phyloP scores from a whole-genome alignment of 2,329 filamentous ascomycete genomes.

The Bipolaris victoriae region DNA sequence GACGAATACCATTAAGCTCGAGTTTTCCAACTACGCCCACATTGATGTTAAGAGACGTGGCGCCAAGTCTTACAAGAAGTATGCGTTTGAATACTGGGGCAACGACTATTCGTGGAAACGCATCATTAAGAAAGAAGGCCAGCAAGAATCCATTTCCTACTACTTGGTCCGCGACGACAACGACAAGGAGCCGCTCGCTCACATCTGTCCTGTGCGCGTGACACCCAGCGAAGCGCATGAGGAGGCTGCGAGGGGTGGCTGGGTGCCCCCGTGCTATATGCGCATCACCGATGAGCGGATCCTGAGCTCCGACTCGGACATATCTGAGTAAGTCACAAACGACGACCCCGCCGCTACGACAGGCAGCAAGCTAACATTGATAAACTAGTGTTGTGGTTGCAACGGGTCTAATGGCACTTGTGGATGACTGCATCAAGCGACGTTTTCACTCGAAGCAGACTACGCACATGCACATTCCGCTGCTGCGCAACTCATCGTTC shows the following conservation, averaged over 20 bases:
- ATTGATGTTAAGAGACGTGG: constrained; percentile 78
- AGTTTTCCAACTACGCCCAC: constrained; percentile 97
- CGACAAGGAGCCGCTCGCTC: constrained; percentile 69
- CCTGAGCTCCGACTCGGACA: constrained; percentile 73
- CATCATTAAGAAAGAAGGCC: constrained; percentile 69
- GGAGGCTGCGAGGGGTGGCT: constrained; percentile 80
- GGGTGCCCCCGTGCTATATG: constrained; percentile 89
- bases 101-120: constrained; percentile 84
- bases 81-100: constrained; percentile 95
- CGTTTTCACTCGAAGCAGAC: constrained; percentile 68
- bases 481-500: constrained; percentile 56
- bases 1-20: constrained; percentile 82
- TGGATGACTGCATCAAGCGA: constrained; percentile 88
- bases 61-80: constrained; percentile 71
- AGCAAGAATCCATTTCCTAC: constrained; percentile 71
- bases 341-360: neutral
- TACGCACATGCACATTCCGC: constrained; percentile 60
- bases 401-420: constrained; percentile 85
- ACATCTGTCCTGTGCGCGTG: constrained; percentile 81
- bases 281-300: constrained; percentile 81
- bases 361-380: constrained; percentile 23
- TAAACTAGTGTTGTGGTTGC: constrained; percentile 76
- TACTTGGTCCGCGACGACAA: constrained; percentile 75
- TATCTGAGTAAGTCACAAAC: constrained; percentile 76
- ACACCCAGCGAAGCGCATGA: constrained; percentile 72